phyloP scores from a whole-genome alignment of 2,329 filamentous ascomycete genomes.

The Westerdykella aurantiaca region DNA sequence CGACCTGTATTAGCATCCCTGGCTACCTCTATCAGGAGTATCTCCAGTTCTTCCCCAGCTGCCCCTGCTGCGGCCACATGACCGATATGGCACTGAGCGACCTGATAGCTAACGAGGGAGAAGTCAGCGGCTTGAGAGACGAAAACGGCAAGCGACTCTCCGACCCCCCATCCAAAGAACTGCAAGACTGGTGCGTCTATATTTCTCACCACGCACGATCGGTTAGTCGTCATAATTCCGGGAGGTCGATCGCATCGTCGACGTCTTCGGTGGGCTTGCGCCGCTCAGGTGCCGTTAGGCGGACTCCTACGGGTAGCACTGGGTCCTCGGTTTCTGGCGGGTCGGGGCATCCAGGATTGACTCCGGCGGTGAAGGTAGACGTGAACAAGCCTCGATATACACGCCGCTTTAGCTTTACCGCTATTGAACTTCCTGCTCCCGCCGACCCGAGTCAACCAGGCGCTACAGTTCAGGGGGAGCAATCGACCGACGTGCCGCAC shows the following conservation, averaged over 20 bases:
- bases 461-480: no score
- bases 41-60: slow-evolving; percentile 3
- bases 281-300: background rate
- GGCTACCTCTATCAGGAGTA: slow-evolving; percentile 2
- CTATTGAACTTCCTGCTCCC: background rate
- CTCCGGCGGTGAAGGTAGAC: background rate
- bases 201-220: background rate
- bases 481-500: no score
- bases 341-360: background rate
- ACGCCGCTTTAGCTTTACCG: background rate
- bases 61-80: slow-evolving; percentile 3
- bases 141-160: background rate
- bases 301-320: background rate
- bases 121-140: background rate
- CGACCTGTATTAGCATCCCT: slow-evolving; percentile 2
- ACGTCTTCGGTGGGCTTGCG: background rate
- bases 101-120: slow-evolving; percentile 1
- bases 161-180: background rate
- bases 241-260: background rate
- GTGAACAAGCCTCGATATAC: background rate
- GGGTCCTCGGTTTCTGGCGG: background rate
- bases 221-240: background rate
- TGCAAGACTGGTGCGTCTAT: slow-evolving; percentile 1
- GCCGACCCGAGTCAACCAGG: no score
- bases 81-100: background rate